Base-by-base conservation (phyloP, 1,139 yeast species). In the Lodderomyces oxycetoniae region DNA sequence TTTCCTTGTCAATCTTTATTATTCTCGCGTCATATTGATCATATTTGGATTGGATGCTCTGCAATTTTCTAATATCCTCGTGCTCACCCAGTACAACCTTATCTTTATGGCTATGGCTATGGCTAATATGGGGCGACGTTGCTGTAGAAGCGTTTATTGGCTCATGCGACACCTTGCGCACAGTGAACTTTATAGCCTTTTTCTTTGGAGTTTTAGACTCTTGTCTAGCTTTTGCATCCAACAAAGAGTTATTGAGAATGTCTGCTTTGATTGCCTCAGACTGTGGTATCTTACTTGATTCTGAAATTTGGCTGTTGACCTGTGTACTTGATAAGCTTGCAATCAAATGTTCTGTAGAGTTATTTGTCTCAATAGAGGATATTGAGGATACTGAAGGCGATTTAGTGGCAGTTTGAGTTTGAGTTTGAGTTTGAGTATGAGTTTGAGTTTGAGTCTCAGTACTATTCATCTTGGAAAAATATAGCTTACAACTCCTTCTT, bases 171-270 rank as follows among this genome's bases (percentile, higher is more conserved):
- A 66, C 71, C 43, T 63, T 66, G 27, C 72, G 52, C 3, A 67
- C 72, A 4, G 69, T 66, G 43, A 67, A 67, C 38, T 56, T 63
- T 35, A 67, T 51, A 6, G 72, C 67, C 36, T 60, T 63, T 32
- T 42, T 44, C 10, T 35, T 35, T 21, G 31, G 32, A 8, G 39
- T 23, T 25, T n/a, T 24, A 17, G 25, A 40, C 31, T 17, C 34
- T 28, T 29, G 38, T 33, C 20, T 26, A 25, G n/a, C 22, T 8
- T 15, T 26, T 4, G 19, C 17, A 15, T 16, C n/a, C n/a, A n/a
- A n/a, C n/a, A n/a, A n/a, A n/a, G n/a, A 36, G 5, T 34, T 37
- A 30, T 42, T 34, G 20, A 37, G 39, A 21, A 39, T 41, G 16
- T 39, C 35, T 5, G 43, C 37, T 28, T 42, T 42, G 6, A 44